Evolutionary conservation across 371 early-diverging fungal species (phyloP).

Genomic region (Polyrhizophydium stewartii): DNA sequence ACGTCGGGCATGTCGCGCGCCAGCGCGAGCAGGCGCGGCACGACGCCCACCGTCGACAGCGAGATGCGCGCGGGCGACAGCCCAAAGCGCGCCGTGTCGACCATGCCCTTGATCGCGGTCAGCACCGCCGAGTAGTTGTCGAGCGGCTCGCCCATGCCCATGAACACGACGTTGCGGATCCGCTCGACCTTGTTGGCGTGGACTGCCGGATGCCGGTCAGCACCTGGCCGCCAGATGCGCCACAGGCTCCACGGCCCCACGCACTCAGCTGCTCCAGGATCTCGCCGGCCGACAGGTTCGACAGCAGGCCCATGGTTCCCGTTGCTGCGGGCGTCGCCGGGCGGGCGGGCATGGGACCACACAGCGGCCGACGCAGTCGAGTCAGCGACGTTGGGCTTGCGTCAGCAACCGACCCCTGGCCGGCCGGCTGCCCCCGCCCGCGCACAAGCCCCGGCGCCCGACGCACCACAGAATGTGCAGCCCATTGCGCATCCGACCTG

Average conservation of each 20-base stretch:
- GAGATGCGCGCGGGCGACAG: constrained; percentile 75
- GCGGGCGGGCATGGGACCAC: too few relatives aligned
- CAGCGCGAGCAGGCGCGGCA: constrained; percentile 70
- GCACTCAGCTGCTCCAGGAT: constrained; percentile 76
- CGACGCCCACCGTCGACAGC: constrained; percentile 88
- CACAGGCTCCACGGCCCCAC: not conserved
- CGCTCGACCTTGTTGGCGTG: constrained; percentile 43
- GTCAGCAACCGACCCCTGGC: too few relatives aligned
- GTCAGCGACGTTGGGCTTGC: too few relatives aligned
- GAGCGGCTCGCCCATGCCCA: constrained; percentile 87
- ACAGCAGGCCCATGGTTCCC: constrained; percentile 79
- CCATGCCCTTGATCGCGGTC: constrained; percentile 66
- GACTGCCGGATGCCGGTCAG: constrained; percentile 4
- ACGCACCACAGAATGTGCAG: constrained; percentile 75
- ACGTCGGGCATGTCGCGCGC: constrained; percentile 70
- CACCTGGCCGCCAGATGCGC: not conserved
- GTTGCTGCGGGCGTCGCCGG: constrained; percentile 52
- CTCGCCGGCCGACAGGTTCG: constrained; percentile 75
- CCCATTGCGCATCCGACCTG: constrained; percentile 87
- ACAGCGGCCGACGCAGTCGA: too few relatives aligned
- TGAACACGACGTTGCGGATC: constrained; percentile 78
- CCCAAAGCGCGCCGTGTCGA: constrained; percentile 62
- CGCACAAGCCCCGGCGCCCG: too few relatives aligned
- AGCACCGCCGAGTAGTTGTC: constrained; percentile 77
- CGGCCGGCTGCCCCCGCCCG: too few relatives aligned